Evolutionary conservation across 2,329 filamentous ascomycete genomes (phyloP).

Genomic region (Xylaria sp.): DNA sequence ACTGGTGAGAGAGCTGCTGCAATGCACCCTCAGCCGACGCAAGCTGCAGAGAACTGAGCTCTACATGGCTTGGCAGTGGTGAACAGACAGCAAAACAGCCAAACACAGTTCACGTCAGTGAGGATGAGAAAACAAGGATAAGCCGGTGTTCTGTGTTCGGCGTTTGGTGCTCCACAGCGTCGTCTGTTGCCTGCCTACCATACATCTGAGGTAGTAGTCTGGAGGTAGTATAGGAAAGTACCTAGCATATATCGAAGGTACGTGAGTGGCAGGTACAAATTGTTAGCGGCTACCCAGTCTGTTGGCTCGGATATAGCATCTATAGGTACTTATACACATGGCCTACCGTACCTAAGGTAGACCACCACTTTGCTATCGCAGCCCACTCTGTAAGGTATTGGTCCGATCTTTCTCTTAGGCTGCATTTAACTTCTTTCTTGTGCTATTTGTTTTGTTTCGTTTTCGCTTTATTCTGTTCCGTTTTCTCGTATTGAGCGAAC

Average conservation of each 20-base stretch:
- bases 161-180: slow-evolving; percentile 10
- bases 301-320: not conserved
- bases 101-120: slow-evolving; percentile 9
- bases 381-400: not conserved
- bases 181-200: not conserved
- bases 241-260: too few relatives aligned
- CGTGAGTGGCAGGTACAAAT: not conserved
- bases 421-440: not conserved
- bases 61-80: slow-evolving; percentile 24
- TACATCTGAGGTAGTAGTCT: not conserved
- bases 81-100: slow-evolving; percentile 12
- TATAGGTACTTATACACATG: not conserved
- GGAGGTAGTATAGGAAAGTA: not conserved
- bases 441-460: slow-evolving; percentile 11
- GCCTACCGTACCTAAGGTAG: not conserved
- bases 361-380: not conserved
- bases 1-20: slow-evolving; percentile 33
- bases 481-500: slow-evolving; percentile 15
- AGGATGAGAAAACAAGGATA: slow-evolving; percentile 11
- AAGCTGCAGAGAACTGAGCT: slow-evolving; percentile 33
- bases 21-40: slow-evolving; percentile 35
- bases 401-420: not conserved
- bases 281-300: too few relatives aligned
- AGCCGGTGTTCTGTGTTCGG: slow-evolving; percentile 21
- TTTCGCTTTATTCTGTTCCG: slow-evolving; percentile 1